Percentiles rank a stretch among this genome's conserved stretches.
Evolutionary conservation across 108 stramenopile genomes (phyloP).

Genomic region (Conticribra guillardii): DNA sequence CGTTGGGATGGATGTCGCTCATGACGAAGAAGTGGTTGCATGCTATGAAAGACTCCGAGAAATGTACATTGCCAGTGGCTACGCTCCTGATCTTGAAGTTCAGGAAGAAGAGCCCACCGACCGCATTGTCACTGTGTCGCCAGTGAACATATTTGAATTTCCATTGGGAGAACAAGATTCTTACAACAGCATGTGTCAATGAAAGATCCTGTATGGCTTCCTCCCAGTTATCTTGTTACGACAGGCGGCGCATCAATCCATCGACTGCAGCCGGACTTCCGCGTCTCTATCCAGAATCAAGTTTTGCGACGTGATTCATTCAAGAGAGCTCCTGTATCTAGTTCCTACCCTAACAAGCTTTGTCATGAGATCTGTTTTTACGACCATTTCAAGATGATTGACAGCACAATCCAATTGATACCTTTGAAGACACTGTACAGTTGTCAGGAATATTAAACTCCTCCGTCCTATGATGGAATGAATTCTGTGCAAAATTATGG

Average conservation of each 20-base stretch:
- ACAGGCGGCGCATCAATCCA: not conserved
- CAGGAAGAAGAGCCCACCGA: not conserved
- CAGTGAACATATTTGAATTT: not conserved
- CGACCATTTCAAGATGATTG: not conserved
- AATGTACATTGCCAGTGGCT: not conserved
- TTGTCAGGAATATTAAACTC: too few relatives aligned
- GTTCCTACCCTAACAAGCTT: not conserved
- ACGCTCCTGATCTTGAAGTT: not conserved
- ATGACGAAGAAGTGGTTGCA: not conserved
- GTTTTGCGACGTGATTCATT: too few relatives aligned
- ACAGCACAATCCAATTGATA: not conserved
- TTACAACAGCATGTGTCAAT: not conserved
- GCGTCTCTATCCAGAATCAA: not conserved
- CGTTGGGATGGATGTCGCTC: not conserved
- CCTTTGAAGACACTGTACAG: not conserved
- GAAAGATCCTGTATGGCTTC: not conserved
- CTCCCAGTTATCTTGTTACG: not conserved
- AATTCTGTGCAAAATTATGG: not conserved
- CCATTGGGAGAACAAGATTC: not conserved
- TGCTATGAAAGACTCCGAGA: not conserved
- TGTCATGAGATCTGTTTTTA: not conserved
- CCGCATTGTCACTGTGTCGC: not conserved
- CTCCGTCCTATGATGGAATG: not conserved
- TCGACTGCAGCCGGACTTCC: not conserved
- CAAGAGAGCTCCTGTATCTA: too few relatives aligned